Conservation (phyloP, 306 rosid species). For the Rosa rugosa region DNA sequence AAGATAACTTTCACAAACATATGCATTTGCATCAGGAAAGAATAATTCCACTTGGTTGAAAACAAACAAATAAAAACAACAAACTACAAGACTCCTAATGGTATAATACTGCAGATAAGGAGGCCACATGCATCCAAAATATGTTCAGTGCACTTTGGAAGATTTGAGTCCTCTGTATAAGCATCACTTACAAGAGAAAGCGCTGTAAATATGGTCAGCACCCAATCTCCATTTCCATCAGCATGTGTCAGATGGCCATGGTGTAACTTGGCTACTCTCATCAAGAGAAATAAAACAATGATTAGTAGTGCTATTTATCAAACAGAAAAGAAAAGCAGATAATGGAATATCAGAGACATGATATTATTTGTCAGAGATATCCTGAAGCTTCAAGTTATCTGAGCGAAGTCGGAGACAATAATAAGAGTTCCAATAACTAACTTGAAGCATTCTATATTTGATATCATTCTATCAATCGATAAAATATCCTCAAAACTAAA, state of each 20-base stretch:
- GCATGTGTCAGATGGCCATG: conserved; percentile 89
- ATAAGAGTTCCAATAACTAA: too few relatives aligned
- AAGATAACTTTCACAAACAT: neutral
- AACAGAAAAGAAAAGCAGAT: neutral
- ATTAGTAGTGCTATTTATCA: conserved; percentile 9
- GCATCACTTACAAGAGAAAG: conserved; percentile 74
- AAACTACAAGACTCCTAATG: too few relatives aligned
- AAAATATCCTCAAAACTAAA: too few relatives aligned
- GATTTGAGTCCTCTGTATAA: neutral
- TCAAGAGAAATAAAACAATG: conserved; percentile 16
- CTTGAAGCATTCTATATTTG: too few relatives aligned
- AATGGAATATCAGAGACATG: neutral
- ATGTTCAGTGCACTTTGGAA: neutral
- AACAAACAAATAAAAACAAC: too few relatives aligned
- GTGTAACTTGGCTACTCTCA: conserved; percentile 79
- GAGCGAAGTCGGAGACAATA: too few relatives aligned
- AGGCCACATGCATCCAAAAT: neutral
- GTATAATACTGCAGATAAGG: neutral
- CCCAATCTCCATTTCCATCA: conserved; percentile 99
- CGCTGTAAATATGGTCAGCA: conserved; percentile 78
- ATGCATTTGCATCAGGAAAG: neutral
- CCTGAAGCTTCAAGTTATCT: too few relatives aligned
- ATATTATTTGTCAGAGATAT: too few relatives aligned
- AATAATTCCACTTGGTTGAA: neutral
- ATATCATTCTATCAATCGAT: too few relatives aligned